A percentile compares a stretch with the other conserved stretches of the same genome.
Evolutionary conservation across 306 rosid species (phyloP).

Genomic region (Gillenia trifoliata): DNA sequence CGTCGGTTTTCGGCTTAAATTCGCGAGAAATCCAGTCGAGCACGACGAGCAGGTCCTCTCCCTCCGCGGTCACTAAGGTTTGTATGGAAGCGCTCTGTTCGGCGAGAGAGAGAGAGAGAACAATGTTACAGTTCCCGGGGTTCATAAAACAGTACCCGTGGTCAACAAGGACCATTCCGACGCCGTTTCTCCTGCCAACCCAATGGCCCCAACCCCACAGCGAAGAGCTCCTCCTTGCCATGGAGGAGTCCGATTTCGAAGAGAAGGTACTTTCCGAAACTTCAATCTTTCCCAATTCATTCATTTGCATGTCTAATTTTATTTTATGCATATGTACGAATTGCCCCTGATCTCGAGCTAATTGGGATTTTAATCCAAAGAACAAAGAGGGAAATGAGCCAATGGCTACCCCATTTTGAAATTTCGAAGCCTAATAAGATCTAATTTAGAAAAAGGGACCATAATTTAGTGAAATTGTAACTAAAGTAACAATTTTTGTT

Average conservation of each 20-base stretch:
- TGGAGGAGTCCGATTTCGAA: constrained; percentile 87
- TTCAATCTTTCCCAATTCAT: no score
- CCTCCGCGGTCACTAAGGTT: not conserved
- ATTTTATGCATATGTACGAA: not conserved
- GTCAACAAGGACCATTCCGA: constrained; percentile 71
- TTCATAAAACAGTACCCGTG: constrained; percentile 86
- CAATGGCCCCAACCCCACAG: constrained; percentile 92
- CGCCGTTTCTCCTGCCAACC: constrained; percentile 74
- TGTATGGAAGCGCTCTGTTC: not conserved
- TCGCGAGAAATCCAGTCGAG: not conserved
- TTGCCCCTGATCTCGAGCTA: not conserved
- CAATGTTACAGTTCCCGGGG: constrained; percentile 86
- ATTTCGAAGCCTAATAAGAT: not conserved
- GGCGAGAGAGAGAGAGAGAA: constrained; percentile 2
- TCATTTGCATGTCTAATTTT: not conserved
- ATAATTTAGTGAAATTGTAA: no score
- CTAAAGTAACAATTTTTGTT: not conserved
- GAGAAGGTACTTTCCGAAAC: constrained; percentile 51
- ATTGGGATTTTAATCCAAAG: not conserved
- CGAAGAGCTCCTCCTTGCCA: constrained; percentile 83
- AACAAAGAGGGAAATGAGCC: not conserved
- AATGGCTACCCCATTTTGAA: constrained; percentile 4
- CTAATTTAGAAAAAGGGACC: not conserved
- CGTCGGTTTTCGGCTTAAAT: no score
- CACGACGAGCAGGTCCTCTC: not conserved